phyloP scores from a whole-genome alignment of 345 rosid genomes.

The Eucalyptus decipiens region DNA sequence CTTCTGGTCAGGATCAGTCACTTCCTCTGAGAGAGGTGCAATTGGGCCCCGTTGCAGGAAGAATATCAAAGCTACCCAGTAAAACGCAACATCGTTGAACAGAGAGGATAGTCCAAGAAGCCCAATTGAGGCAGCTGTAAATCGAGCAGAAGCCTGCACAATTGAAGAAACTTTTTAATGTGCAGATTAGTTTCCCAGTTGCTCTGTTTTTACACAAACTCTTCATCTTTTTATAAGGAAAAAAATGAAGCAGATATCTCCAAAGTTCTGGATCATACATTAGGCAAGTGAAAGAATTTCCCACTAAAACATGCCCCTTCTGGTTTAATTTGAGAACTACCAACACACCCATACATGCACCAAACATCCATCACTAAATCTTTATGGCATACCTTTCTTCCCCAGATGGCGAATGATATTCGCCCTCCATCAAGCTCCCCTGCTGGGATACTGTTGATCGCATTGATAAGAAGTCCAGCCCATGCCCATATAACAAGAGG shows the following conservation, averaged over 20 bases:
- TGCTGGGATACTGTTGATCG: conserved; percentile 92
- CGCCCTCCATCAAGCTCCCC: conserved; percentile 93
- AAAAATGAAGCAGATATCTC: neutral
- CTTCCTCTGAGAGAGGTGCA: conserved; percentile 75
- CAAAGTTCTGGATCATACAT: neutral
- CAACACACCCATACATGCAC: neutral
- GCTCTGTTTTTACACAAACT: neutral
- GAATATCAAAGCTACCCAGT: conserved; percentile 83
- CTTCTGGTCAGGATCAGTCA: conserved; percentile 53
- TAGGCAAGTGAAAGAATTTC: neutral
- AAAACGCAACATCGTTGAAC: conserved; percentile 79
- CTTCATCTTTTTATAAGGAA: neutral
- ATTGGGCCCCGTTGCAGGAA: conserved; percentile 85
- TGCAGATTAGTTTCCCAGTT: neutral
- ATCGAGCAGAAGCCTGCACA: conserved; percentile 60
- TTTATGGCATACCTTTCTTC: conserved; percentile 62
- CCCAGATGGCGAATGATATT: conserved; percentile 84
- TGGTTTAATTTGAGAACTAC: neutral
- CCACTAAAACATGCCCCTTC: neutral
- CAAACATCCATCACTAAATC: neutral
- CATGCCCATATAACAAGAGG: conserved; percentile 91
- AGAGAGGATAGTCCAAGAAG: conserved; percentile 73
- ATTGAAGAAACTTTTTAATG: neutral
- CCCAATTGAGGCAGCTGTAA: conserved; percentile 47
- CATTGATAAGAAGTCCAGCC: conserved; percentile 93